A percentile compares a stretch with the other conserved stretches of the same genome.
These are phyloP conservation scores for Wickerhamomyces sp. DNA, from an alignment of 1,139 yeast species.

Conservation along the genomic window DNA sequence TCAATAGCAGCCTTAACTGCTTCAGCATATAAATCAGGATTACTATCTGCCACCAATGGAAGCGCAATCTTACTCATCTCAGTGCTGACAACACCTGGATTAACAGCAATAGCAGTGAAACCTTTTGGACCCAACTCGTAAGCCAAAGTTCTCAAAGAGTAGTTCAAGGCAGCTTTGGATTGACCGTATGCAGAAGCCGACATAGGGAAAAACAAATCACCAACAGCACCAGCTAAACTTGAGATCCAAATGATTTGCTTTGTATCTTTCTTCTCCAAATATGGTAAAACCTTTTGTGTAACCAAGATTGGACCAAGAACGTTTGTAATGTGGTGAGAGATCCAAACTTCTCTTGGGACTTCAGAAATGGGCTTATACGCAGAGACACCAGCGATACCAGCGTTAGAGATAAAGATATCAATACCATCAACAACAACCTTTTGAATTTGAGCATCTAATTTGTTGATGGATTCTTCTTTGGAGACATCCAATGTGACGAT, in stretches of 20 bases:
- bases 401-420: slow-evolving; percentile 46
- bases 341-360: slow-evolving; percentile 1
- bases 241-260: slow-evolving; percentile 23
- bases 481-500: slow-evolving; percentile 20
- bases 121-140: slow-evolving; percentile 22
- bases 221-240: slow-evolving; percentile 23
- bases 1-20: not conserved
- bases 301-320: slow-evolving; percentile 23
- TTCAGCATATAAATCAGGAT: not conserved
- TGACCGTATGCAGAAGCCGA: slow-evolving; percentile 28
- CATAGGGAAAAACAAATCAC: slow-evolving; percentile 10
- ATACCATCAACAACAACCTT: slow-evolving; percentile 27
- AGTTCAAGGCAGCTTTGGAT: slow-evolving; percentile 33
- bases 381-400: slow-evolving; percentile 34
- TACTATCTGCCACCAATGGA: not conserved
- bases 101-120: slow-evolving; percentile 25
- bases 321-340: slow-evolving; percentile 14
- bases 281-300: slow-evolving; percentile 20
- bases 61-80: slow-evolving; percentile 21
- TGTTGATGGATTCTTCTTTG: slow-evolving; percentile 12
- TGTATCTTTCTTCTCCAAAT: slow-evolving; percentile 16
- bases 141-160: slow-evolving; percentile 21
- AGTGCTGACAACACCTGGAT: slow-evolving; percentile 31
- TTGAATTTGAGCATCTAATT: slow-evolving; percentile 9
- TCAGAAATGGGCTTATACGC: slow-evolving; percentile 6